Evolutionary conservation across 2,329 filamentous ascomycete species (phyloP), one percentile per base, ranked within the genome.

Genomic region (Aspergillus sp.): DNA sequence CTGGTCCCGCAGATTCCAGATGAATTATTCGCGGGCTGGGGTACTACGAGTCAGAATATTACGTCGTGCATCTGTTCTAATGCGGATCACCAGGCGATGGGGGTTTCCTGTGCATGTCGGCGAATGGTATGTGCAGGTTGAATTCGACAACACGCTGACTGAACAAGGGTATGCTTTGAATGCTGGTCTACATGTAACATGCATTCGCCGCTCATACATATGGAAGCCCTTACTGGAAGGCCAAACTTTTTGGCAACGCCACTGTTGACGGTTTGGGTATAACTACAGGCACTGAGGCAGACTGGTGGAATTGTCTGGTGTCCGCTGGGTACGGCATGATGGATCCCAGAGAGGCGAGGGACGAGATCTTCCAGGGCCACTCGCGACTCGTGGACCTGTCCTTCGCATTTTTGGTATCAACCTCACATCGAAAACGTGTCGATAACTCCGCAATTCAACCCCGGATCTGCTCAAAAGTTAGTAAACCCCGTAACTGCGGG

Each of bases 41-140:
- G 60, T 15, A 55, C 61, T n/a, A 66, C 63, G 1, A 61, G 58
- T 2, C 51, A 52, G n/a, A 66, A 63, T 23, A 25, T 66, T 6
- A 53, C 62, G 0, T 23, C 27, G 3, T 64, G 61, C 31, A 55
- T 70, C 8, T 62, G 62, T 21, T 37, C 45, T 1, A 62, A 70
- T 48, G 64, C 64, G 6, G 51, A 0, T 61, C 52, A 9, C 44
- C 54, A 5, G 63, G 62, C 1, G 63, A 66, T 53, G 64, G 59
- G 66, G 60, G 39, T 63, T 67, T 43, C 64, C 64, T 19, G 64
- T 60, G 7, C 67, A 63, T 49, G 58, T 65, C 12, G 63, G 58
- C 23, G 66, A 66, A 46, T 68, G 64, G 66, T 56, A 64, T 3
- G 64, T 70, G 11, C 52, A 67, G 37, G 56, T 62, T 4, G 54